These are phyloP conservation scores for Neurospora sp. DNA, from an alignment of 2,329 filamentous ascomycete genomes.

Conservation along the genomic window DNA sequence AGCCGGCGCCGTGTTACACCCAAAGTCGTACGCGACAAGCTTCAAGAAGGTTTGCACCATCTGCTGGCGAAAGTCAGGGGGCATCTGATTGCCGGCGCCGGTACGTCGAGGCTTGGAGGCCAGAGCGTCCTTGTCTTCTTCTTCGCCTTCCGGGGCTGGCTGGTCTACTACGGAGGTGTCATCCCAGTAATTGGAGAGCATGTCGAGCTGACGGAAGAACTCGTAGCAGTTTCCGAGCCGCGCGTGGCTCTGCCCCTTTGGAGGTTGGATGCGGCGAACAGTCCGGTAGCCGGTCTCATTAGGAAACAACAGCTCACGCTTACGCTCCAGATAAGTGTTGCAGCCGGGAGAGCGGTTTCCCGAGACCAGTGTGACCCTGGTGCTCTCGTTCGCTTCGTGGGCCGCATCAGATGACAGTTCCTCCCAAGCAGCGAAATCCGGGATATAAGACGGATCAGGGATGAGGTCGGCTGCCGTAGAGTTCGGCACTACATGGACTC, in stretches of 20 bases:
- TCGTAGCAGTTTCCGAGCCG: constrained; percentile 55
- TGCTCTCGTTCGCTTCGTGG: constrained; percentile 35
- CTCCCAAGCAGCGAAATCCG: constrained; percentile 44
- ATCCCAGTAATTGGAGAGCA: constrained; percentile 50
- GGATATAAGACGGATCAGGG: constrained; percentile 42
- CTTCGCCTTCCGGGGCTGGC: neutral
- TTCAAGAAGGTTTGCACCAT: constrained; percentile 52
- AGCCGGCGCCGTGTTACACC: constrained; percentile 48
- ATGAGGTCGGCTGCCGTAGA: constrained; percentile 38
- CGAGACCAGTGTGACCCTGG: constrained; percentile 39
- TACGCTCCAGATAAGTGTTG: constrained; percentile 47
- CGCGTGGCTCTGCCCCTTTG: constrained; percentile 41
- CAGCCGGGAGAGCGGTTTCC: constrained; percentile 46
- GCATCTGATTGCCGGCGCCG: constrained; percentile 44
- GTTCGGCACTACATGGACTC: constrained; percentile 44
- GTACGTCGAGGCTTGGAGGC: constrained; percentile 26
- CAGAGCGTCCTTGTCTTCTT: constrained; percentile 2
- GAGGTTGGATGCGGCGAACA: constrained; percentile 45
- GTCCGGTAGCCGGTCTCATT: constrained; percentile 53
- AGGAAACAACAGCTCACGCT: constrained; percentile 42
- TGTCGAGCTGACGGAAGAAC: constrained; percentile 53
- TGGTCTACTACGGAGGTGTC: constrained; percentile 38
- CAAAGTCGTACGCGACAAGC: constrained; percentile 55
- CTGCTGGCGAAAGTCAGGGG: constrained; percentile 45
- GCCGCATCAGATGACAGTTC: constrained; percentile 38